These are phyloP conservation scores for Periconia sp. DNA, from an alignment of 2,329 filamentous ascomycete genomes.

Conservation along the genomic window DNA sequence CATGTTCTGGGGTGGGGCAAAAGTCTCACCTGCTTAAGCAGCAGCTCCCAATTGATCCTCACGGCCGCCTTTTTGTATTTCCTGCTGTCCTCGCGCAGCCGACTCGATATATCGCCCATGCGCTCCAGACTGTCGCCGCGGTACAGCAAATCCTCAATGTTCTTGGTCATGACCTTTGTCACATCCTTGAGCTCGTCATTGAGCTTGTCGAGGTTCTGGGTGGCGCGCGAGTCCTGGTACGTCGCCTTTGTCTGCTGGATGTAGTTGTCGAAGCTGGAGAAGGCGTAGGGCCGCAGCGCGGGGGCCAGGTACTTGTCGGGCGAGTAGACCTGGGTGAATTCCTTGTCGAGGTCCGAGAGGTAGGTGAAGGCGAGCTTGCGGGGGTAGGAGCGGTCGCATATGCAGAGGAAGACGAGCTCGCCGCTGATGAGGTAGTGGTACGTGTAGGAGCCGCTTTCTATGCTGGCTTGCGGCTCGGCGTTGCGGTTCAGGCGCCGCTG, in stretches of 20 bases:
- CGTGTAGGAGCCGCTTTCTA: slow-evolving; percentile 81
- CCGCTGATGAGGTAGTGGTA: slow-evolving; percentile 89
- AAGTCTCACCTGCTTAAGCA: slow-evolving; percentile 74
- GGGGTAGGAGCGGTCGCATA: slow-evolving; percentile 91
- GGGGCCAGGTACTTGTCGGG: slow-evolving; percentile 71
- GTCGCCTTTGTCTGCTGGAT: slow-evolving; percentile 90
- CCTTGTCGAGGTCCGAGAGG: slow-evolving; percentile 84
- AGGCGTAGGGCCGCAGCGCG: slow-evolving; percentile 84
- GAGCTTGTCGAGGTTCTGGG: slow-evolving; percentile 89
- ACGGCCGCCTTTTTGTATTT: slow-evolving; percentile 94
- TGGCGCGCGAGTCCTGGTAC: slow-evolving; percentile 88
- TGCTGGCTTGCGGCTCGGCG: slow-evolving; percentile 85
- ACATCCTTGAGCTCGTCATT: slow-evolving; percentile 98
- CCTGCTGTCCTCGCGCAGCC: slow-evolving; percentile 86
- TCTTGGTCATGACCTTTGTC: slow-evolving; percentile 99
- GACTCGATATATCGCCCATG: slow-evolving; percentile 92
- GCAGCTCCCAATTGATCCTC: slow-evolving; percentile 95
- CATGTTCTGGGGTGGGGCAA: background rate
- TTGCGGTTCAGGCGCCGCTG: slow-evolving; percentile 85
- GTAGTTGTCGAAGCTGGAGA: slow-evolving; percentile 97
- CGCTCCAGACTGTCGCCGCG: slow-evolving; percentile 90
- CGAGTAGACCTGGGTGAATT: slow-evolving; percentile 87
- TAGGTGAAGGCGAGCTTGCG: slow-evolving; percentile 99
- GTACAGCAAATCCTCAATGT: slow-evolving; percentile 96
- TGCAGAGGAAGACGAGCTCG: slow-evolving; percentile 87